Evolutionary conservation across 176 grass and related monocot genomes (phyloP), one percentile per base, ranked within the genome.

Genomic region (Eleusine coracana): DNA sequence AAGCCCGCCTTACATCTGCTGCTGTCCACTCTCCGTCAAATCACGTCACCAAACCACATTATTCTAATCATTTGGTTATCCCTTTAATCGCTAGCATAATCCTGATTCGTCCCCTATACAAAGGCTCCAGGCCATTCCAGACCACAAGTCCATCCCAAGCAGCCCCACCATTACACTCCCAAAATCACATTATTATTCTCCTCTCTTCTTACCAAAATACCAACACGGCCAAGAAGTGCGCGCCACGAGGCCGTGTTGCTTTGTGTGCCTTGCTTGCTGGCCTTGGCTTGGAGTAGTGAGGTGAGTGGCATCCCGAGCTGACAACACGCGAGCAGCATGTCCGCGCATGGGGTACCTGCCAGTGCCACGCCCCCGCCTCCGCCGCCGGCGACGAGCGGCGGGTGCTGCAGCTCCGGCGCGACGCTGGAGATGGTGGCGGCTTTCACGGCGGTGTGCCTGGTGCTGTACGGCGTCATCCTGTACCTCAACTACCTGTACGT

Each of bases 401-500:
- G 61, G 40, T 86, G 84, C 80, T 86, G 88, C 84, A 75, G n/a
- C 80, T 79, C 88, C 51, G 75, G 41, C 74, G 61, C 51, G 34
- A 90, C 88, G 68, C 80, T 90, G 84, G 80, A 90, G 88, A 79
- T 90, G 31, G 88, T 90, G 68, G 88, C 66, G 23, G 88, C 84
- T 61, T 90, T 90, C 84, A 90, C 84, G 73, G 88, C 88, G 79
- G 88, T 83, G 73, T 90, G 88, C 84, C 80, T 90, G 37, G 84
- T 67, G 41, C 68, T 90, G 41, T 90, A 90, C 84, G 88, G 68
- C 8, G 68, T 86, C 49, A 86, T 90, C 75, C 80, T 90, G 12
- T 90, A 90, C 84, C 54, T 90, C 23, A 90, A 90, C 80, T 90
- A 90, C 84, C 84, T 90, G 14, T 90, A 90, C 88, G 74, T 83